phyloP scores from a whole-genome alignment of 768 basidiomycete species.

The Phanerochaete sordida region DNA sequence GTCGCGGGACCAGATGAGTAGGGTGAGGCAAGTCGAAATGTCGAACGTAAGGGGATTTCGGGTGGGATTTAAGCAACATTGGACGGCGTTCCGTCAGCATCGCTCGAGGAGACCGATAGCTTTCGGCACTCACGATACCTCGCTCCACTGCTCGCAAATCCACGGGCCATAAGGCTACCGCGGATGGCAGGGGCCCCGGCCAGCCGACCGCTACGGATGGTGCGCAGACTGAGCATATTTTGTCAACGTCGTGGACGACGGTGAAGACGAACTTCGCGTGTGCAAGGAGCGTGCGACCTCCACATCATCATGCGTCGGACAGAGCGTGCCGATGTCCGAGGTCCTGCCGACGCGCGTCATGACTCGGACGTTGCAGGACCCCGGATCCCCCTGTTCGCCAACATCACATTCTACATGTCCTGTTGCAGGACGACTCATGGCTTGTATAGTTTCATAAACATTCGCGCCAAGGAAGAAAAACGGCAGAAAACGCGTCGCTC shows the following conservation, averaged over 20 bases:
- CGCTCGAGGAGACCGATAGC: no score
- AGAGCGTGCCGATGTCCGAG: neutral
- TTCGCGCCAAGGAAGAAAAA: no score
- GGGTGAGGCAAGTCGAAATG: neutral
- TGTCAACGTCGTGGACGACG: neutral
- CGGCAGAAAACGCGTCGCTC: no score
- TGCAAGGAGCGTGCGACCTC: neutral
- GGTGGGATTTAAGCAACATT: neutral
- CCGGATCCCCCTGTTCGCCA: neutral
- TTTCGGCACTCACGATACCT: neutral
- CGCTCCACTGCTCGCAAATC: slow-evolving; percentile 3
- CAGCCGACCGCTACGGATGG: neutral
- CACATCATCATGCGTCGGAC: neutral
- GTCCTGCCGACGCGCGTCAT: neutral
- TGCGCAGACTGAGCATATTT: neutral
- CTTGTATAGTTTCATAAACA: no score
- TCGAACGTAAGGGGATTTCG: neutral
- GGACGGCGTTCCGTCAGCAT: slow-evolving; percentile 1
- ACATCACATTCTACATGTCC: no score
- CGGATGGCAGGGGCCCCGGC: neutral
- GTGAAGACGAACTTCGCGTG: neutral
- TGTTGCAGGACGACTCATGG: no score
- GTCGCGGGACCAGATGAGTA: neutral
- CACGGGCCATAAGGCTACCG: neutral
- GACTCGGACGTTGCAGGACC: neutral